Conservation (phyloP, 164 flowering plant species). For the Chimonanthus salicifolius region DNA sequence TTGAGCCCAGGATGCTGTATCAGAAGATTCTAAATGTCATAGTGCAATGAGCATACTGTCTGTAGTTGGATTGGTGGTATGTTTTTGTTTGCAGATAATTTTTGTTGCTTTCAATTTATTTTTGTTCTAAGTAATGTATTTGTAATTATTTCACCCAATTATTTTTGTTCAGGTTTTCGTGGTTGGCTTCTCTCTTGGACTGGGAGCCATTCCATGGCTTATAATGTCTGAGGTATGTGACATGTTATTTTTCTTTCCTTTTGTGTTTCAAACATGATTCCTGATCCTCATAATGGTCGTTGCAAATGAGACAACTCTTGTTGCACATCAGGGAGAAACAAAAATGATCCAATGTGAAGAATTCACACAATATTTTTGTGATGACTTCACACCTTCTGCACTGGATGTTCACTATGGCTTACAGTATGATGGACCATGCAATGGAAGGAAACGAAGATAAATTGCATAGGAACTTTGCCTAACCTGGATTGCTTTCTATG, state of each 20-base stretch:
- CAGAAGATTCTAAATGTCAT: constrained; percentile 42
- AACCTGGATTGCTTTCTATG: too few relatives aligned
- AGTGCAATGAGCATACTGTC: constrained; percentile 47
- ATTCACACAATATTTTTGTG: too few relatives aligned
- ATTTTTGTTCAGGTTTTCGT: constrained; percentile 55
- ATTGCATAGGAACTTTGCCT: too few relatives aligned
- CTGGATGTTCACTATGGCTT: too few relatives aligned
- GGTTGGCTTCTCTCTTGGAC: constrained; percentile 71
- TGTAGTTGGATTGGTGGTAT: constrained; percentile 90
- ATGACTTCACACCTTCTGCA: too few relatives aligned
- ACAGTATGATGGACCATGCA: too few relatives aligned
- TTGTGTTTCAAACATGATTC: background rate
- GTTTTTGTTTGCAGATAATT: constrained; percentile 9
- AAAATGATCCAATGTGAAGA: too few relatives aligned
- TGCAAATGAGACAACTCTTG: background rate
- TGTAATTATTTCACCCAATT: background rate
- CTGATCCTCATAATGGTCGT: background rate
- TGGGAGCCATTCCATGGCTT: constrained; percentile 94
- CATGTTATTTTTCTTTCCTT: background rate
- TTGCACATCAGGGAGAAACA: too few relatives aligned
- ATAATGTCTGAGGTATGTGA: constrained; percentile 93
- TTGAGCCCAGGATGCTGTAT: constrained; percentile 34
- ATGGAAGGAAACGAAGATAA: too few relatives aligned
- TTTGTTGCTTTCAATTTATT: background rate
- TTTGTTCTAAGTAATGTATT: background rate